phyloP scores from a whole-genome alignment of 2,329 filamentous ascomycete species.

The Aaosphaeria pasadenensis region DNA sequence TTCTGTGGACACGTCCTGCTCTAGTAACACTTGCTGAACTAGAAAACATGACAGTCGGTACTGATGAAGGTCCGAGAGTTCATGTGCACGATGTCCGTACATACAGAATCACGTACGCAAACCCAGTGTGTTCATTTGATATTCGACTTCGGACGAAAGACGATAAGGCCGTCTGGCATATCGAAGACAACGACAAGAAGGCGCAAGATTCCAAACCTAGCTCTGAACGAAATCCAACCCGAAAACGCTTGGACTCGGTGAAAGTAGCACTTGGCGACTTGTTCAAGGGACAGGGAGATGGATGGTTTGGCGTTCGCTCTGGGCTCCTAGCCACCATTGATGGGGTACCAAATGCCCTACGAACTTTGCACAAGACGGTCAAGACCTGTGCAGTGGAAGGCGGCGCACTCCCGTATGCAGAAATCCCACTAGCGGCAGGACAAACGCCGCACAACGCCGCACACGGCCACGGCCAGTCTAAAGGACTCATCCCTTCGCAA shows the following conservation, averaged over 20 bases:
- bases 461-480: slow-evolving; percentile 1
- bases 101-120: slow-evolving; percentile 40
- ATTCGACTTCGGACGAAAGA: slow-evolving; percentile 30
- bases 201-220: slow-evolving; percentile 20
- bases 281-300: slow-evolving; percentile 24
- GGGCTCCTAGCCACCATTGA: slow-evolving; percentile 36
- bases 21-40: slow-evolving; percentile 60
- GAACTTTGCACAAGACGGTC: slow-evolving; percentile 37
- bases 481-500: background rate
- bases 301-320: slow-evolving; percentile 38
- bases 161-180: slow-evolving; percentile 35
- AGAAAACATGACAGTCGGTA: slow-evolving; percentile 47
- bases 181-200: slow-evolving; percentile 31
- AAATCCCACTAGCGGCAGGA: slow-evolving; percentile 4
- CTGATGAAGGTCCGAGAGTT: slow-evolving; percentile 26
- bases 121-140: slow-evolving; percentile 40
- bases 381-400: slow-evolving; percentile 28
- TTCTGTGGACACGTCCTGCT: slow-evolving; percentile 62
- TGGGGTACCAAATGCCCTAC: slow-evolving; percentile 34
- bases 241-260: slow-evolving; percentile 27
- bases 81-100: slow-evolving; percentile 32
- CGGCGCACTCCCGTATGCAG: slow-evolving; percentile 3
- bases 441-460: slow-evolving; percentile 1
- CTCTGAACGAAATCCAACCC: slow-evolving; percentile 20
- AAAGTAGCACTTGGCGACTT: slow-evolving; percentile 30